A percentile compares a stretch with the other conserved stretches of the same genome.
Conservation (phyloP, 2,329 filamentous ascomycete species). For the Diaporthe helianthi region DNA sequence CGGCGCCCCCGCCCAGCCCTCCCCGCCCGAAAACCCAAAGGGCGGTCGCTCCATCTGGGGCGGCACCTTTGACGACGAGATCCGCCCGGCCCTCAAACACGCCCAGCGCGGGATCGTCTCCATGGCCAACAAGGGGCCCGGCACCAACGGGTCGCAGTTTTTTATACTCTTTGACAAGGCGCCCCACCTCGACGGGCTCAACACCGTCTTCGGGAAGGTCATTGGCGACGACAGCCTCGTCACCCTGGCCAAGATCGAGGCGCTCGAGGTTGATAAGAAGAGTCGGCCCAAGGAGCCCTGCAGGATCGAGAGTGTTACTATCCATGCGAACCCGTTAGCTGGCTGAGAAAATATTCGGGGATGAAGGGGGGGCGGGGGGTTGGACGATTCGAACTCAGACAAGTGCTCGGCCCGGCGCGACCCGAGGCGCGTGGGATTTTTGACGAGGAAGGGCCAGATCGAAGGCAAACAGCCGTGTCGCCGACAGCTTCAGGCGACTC, state of each 20-base stretch:
- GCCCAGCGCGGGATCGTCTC: slow-evolving; percentile 73
- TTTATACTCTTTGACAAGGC: slow-evolving; percentile 81
- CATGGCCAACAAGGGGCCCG: slow-evolving; percentile 80
- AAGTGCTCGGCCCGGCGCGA: not conserved
- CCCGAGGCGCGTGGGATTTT: too few species aligned
- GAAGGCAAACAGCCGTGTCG: too few species aligned
- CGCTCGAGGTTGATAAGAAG: slow-evolving; percentile 78
- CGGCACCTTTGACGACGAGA: slow-evolving; percentile 80
- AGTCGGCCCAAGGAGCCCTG: slow-evolving; percentile 72
- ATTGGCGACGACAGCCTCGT: slow-evolving; percentile 68
- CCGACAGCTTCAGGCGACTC: not conserved
- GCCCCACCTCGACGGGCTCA: slow-evolving; percentile 81
- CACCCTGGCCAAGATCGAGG: slow-evolving; percentile 76
- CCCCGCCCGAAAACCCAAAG: slow-evolving; percentile 67
- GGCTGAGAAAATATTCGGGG: slow-evolving; percentile 52
- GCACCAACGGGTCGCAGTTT: slow-evolving; percentile 81
- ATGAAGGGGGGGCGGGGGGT: too few species aligned
- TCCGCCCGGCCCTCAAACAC: slow-evolving; percentile 73
- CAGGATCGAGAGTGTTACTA: slow-evolving; percentile 71
- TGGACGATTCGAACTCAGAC: not conserved
- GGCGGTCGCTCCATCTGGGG: slow-evolving; percentile 77
- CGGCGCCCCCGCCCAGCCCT: slow-evolving; percentile 65
- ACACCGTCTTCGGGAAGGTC: slow-evolving; percentile 83
- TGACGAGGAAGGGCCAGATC: too few species aligned
- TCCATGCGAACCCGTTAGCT: slow-evolving; percentile 83